Percentiles rank a stretch among this genome's conserved stretches.
phyloP scores from a whole-genome alignment of 306 rosid species.

The Styphnolobium japonicum region DNA sequence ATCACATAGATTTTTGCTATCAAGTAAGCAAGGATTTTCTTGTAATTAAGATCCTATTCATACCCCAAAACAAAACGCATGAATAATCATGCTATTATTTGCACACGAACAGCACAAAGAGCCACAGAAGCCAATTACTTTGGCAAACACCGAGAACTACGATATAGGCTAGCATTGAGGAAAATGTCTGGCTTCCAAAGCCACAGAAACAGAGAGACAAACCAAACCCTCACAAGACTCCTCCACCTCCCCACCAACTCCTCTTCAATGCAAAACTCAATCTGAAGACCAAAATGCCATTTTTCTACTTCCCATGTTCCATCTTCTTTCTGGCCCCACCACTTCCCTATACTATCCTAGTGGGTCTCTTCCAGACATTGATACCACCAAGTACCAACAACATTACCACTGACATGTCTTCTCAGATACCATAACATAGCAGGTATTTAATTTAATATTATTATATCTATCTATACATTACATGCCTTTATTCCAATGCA shows the following conservation, averaged over 20 bases:
- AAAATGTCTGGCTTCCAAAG: constrained; percentile 45
- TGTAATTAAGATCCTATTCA: background rate
- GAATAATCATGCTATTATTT: background rate
- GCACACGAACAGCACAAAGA: background rate
- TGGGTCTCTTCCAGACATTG: constrained; percentile 38
- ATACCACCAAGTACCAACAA: constrained; percentile 24
- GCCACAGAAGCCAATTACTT: background rate
- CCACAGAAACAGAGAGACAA: constrained; percentile 27
- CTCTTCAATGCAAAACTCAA: constrained; percentile 35
- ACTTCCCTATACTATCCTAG: constrained; percentile 36
- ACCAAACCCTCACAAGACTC: constrained; percentile 39
- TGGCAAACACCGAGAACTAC: constrained; percentile 36
- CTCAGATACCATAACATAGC: constrained; percentile 48
- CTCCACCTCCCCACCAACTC: no score
- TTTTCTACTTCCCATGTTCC: constrained; percentile 21
- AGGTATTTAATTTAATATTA: constrained; percentile 31
- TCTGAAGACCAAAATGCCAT: constrained; percentile 34
- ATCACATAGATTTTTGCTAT: background rate
- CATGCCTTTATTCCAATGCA: constrained; percentile 1
- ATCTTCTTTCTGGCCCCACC: constrained; percentile 40
- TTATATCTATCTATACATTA: background rate
- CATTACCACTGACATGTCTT: constrained; percentile 36
- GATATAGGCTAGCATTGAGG: constrained; percentile 53
- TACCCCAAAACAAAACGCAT: background rate
- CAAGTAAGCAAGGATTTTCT: background rate